These are phyloP conservation scores for Trichoderma gracile DNA, from an alignment of 2,329 filamentous ascomycete genomes.

Conservation along the genomic window DNA sequence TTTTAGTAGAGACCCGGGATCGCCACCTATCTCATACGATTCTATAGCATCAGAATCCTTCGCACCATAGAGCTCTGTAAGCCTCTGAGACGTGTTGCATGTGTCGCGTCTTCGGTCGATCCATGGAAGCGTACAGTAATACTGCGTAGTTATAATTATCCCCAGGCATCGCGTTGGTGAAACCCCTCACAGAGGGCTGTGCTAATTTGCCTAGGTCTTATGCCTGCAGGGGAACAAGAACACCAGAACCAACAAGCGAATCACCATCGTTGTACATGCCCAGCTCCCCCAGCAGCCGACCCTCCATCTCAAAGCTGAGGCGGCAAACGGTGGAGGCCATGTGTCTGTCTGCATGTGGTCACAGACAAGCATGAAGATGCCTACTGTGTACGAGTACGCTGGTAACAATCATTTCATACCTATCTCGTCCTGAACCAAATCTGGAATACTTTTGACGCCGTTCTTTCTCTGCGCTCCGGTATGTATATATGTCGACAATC, in stretches of 20 bases:
- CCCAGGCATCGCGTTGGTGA: not conserved
- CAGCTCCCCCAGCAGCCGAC: not conserved
- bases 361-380: not conserved
- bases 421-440: too few species aligned
- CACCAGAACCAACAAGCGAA: slow-evolving; percentile 1
- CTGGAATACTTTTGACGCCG: not conserved
- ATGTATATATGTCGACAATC: not conserved
- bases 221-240: not conserved
- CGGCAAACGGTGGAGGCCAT: slow-evolving; percentile 7
- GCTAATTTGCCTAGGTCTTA: not conserved
- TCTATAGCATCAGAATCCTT: not conserved
- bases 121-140: not conserved
- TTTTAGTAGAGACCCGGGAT: not conserved
- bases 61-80: not conserved
- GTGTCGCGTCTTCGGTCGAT: not conserved
- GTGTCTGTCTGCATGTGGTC: not conserved
- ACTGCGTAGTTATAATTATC: not conserved
- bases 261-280: not conserved
- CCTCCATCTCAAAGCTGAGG: slow-evolving; percentile 9
- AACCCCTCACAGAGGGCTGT: slow-evolving; percentile 2
- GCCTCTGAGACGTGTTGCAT: not conserved
- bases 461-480: not conserved
- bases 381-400: not conserved
- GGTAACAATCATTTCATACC: not conserved
- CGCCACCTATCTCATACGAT: not conserved